A percentile compares a stretch with the other conserved stretches of the same genome.
Conservation (phyloP, 2,329 filamentous ascomycete genomes). For the Onygena corvina region DNA sequence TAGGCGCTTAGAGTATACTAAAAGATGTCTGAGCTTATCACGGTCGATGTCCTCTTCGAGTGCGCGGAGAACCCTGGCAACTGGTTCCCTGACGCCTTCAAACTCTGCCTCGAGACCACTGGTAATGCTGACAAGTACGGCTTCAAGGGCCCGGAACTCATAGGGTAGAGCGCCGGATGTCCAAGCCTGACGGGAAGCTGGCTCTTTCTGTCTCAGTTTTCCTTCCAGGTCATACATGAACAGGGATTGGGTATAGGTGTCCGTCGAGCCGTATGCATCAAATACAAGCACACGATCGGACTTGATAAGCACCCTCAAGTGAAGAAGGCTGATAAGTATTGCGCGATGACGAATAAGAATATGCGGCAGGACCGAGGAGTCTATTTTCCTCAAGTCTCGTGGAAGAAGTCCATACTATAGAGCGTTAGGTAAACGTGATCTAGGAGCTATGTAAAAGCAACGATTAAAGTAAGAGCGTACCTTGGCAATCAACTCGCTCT, state of each 20-base stretch:
- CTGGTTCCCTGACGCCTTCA: conserved; percentile 81
- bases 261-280: conserved; percentile 87
- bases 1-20: conserved; percentile 89
- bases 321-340: conserved; percentile 91
- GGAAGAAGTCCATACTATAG: conserved; percentile 75
- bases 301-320: conserved; percentile 91
- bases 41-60: conserved; percentile 94
- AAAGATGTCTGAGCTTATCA: conserved; percentile 77
- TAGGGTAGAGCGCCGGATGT: conserved; percentile 59
- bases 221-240: conserved; percentile 98
- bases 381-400: conserved; percentile 92
- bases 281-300: conserved; percentile 89
- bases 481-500: conserved; percentile 92
- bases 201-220: conserved; percentile 67
- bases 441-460: background rate
- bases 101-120: conserved; percentile 88
- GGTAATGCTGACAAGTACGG: conserved; percentile 86
- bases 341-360: conserved; percentile 87
- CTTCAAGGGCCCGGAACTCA: conserved; percentile 90
- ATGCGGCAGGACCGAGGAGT: conserved; percentile 87
- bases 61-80: conserved; percentile 75
- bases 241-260: conserved; percentile 86
- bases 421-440: conserved; percentile 2
- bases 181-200: conserved; percentile 36
- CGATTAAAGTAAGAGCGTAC: conserved; percentile 36